A percentile compares a stretch with the other conserved stretches of the same genome.
phyloP scores from a whole-genome alignment of 2,329 filamentous ascomycete species.

The Dactylonectria macrodidyma region DNA sequence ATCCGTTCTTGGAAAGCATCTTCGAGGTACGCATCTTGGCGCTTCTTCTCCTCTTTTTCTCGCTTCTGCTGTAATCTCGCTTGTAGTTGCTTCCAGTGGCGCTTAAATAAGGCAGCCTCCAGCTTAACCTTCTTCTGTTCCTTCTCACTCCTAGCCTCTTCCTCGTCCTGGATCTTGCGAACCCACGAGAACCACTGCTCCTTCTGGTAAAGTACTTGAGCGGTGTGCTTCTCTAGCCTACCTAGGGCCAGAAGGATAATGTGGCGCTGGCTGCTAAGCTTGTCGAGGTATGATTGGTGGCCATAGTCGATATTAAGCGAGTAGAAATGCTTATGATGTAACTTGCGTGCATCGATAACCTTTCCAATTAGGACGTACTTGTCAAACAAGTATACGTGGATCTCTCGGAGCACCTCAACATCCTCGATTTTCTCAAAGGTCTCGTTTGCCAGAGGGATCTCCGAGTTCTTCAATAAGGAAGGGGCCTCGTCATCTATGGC shows the following conservation, averaged over 20 bases:
- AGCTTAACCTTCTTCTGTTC: slow-evolving; percentile 49
- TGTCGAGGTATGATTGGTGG: slow-evolving; percentile 47
- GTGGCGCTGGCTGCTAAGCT: slow-evolving; percentile 42
- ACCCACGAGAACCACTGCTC: slow-evolving; percentile 47
- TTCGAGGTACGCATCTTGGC: slow-evolving; percentile 49
- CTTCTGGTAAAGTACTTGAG: slow-evolving; percentile 42
- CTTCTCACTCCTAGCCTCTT: slow-evolving; percentile 45
- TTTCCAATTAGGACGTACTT: slow-evolving; percentile 42
- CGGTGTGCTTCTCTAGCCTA: slow-evolving; percentile 35
- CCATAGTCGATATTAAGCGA: slow-evolving; percentile 44
- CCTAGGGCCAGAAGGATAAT: slow-evolving; percentile 36
- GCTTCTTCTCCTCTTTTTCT: slow-evolving; percentile 44
- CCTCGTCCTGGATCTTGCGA: slow-evolving; percentile 40
- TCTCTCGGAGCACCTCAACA: slow-evolving; percentile 28
- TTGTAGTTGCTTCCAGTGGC: slow-evolving; percentile 45
- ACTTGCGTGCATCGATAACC: slow-evolving; percentile 46
- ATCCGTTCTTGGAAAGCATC: slow-evolving; percentile 45
- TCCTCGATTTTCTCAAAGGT: slow-evolving; percentile 35
- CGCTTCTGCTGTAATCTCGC: slow-evolving; percentile 36
- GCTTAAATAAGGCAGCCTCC: slow-evolving; percentile 48
- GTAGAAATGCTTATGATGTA: slow-evolving; percentile 47
- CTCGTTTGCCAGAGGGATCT: slow-evolving; percentile 41
- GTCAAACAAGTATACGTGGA: slow-evolving; percentile 41
- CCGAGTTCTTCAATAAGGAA: slow-evolving; percentile 27
- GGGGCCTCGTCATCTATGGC: slow-evolving; percentile 35